Conservation (phyloP, 768 basidiomycete species). For the Daedalea quercina region DNA sequence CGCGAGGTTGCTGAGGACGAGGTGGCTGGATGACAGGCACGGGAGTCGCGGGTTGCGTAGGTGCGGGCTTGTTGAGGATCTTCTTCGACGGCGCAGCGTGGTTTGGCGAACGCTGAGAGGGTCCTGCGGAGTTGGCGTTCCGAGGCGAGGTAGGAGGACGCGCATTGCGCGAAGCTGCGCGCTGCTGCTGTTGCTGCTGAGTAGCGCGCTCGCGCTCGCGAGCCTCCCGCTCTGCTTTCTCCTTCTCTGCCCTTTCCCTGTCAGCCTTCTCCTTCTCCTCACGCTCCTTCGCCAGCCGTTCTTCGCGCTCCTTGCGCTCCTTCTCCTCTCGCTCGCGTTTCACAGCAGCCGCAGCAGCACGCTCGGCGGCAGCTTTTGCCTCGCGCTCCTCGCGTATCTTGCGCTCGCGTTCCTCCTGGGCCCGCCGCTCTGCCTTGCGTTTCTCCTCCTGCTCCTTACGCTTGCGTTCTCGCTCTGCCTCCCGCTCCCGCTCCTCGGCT, state of each 20-base stretch:
- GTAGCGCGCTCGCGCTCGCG: slow-evolving; percentile 23
- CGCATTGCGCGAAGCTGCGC: slow-evolving; percentile 34
- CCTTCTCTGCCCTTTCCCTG: slow-evolving; percentile 23
- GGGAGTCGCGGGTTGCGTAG: slow-evolving; percentile 15
- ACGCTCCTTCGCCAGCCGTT: slow-evolving; percentile 58
- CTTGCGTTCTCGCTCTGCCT: slow-evolving; percentile 69
- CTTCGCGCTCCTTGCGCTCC: slow-evolving; percentile 61
- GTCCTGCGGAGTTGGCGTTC: slow-evolving; percentile 40
- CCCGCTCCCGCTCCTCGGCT: slow-evolving; percentile 75
- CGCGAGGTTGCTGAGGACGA: slow-evolving; percentile 28
- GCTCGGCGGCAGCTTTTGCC: slow-evolving; percentile 43
- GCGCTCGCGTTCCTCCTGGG: slow-evolving; percentile 59
- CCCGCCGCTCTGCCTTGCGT: slow-evolving; percentile 39
- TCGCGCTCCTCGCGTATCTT: slow-evolving; percentile 61
- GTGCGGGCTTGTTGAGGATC: slow-evolving; percentile 43
- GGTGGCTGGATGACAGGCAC: slow-evolving; percentile 27
- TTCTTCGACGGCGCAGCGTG: slow-evolving; percentile 53
- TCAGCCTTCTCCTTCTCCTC: slow-evolving; percentile 26
- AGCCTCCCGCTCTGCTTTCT: slow-evolving; percentile 25
- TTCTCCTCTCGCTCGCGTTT: slow-evolving; percentile 45
- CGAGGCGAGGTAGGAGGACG: slow-evolving; percentile 49
- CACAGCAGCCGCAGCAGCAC: slow-evolving; percentile 31
- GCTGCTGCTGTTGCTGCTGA: slow-evolving; percentile 39
- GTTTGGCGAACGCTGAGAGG: slow-evolving; percentile 39
- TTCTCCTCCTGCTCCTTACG: slow-evolving; percentile 71